Conservation (phyloP, 106 monocot species). For the Apostasia shenzhenica region DNA sequence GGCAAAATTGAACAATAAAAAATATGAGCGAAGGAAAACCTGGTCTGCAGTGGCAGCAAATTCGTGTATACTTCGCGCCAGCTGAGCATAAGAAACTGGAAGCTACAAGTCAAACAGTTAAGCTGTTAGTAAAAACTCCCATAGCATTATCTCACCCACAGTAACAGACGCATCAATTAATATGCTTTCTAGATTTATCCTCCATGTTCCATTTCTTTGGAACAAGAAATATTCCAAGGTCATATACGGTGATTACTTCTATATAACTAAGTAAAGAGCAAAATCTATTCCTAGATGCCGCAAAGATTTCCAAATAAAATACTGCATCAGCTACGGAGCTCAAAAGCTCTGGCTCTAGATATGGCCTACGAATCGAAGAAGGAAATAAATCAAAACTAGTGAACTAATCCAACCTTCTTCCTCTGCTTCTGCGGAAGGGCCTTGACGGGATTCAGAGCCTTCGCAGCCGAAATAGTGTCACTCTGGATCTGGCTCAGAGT, state of each 20-base stretch:
- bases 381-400: background rate
- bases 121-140: background rate
- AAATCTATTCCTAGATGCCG: too few species aligned
- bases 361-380: background rate
- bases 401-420: constrained; percentile 41
- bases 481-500: constrained; percentile 90
- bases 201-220: background rate
- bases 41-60: constrained; percentile 88
- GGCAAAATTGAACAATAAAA: background rate
- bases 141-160: background rate
- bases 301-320: too few species aligned
- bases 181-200: background rate
- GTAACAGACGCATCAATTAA: too few species aligned
- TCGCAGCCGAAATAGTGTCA: constrained; percentile 91
- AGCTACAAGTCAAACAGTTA: constrained; percentile 12
- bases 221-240: background rate
- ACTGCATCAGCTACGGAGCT: too few species aligned
- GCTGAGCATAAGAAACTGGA: constrained; percentile 89
- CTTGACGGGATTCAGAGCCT: constrained; percentile 82
- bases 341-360: too few species aligned
- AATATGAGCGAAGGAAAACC: constrained; percentile 31
- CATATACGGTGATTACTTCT: too few species aligned
- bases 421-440: constrained; percentile 50
- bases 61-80: constrained; percentile 87
- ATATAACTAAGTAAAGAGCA: too few species aligned